Percentiles rank a stretch among this genome's conserved stretches.
These are phyloP conservation scores for Colletotrichum chlorophyti DNA, from an alignment of 2,329 filamentous ascomycete species.

Conservation along the genomic window DNA sequence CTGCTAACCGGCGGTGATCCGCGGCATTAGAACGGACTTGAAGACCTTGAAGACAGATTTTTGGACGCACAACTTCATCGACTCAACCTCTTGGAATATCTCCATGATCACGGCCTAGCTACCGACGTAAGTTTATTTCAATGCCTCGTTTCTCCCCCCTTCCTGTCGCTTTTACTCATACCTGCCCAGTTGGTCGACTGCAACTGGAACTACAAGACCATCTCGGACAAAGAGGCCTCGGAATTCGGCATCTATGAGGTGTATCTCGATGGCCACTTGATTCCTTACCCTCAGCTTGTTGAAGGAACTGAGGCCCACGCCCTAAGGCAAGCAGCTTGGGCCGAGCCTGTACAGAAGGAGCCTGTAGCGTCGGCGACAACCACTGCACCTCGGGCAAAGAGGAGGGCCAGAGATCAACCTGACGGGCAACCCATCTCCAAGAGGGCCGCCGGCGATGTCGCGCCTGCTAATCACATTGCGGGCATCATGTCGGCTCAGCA, in stretches of 20 bases:
- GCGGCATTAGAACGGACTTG: constrained; percentile 42
- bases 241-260: constrained; percentile 51
- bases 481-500: constrained; percentile 42
- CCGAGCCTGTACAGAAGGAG: constrained; percentile 18
- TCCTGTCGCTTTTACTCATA: constrained; percentile 30
- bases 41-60: constrained; percentile 48
- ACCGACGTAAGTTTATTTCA: constrained; percentile 52
- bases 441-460: constrained; percentile 44
- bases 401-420: constrained; percentile 56
- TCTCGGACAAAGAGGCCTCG: constrained; percentile 51
- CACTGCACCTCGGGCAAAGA: constrained; percentile 43
- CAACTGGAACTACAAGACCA: constrained; percentile 52
- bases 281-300: constrained; percentile 53
- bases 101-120: constrained; percentile 52
- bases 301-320: constrained; percentile 43
- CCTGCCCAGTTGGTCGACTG: constrained; percentile 47
- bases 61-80: constrained; percentile 53
- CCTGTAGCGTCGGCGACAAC: constrained; percentile 9
- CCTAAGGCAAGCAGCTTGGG: constrained; percentile 26
- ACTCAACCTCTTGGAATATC: constrained; percentile 51
- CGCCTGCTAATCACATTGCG: constrained; percentile 30
- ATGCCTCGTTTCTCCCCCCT: background rate
- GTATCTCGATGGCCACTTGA: constrained; percentile 47
- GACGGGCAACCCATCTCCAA: constrained; percentile 59
- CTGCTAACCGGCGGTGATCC: constrained; percentile 18